Percentiles rank a stretch among this genome's conserved stretches.
These are phyloP conservation scores for Aspergillus quadricinctus DNA, from an alignment of 2,329 filamentous ascomycete genomes.

Conservation along the genomic window DNA sequence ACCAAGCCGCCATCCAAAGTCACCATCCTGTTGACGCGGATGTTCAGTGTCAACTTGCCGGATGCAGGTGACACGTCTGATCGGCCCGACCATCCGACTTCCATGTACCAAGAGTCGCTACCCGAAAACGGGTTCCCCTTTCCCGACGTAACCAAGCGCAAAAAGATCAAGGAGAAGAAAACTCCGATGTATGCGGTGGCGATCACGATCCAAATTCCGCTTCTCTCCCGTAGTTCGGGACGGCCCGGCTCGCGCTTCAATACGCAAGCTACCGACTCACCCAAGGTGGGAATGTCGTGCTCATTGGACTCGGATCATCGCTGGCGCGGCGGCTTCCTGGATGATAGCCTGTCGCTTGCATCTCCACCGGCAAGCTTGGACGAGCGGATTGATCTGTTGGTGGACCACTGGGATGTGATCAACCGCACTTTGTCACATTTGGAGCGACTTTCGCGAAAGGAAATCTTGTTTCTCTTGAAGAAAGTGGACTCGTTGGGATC, in stretches of 20 bases:
- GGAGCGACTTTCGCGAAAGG: constrained; percentile 49
- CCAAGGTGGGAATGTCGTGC: constrained; percentile 32
- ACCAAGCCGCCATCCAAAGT: constrained; percentile 43
- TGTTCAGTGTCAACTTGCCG: constrained; percentile 55
- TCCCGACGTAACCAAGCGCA: constrained; percentile 37
- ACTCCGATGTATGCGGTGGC: constrained; percentile 58
- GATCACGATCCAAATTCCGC: constrained; percentile 52
- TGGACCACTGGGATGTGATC: constrained; percentile 58
- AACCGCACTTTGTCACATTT: constrained; percentile 52
- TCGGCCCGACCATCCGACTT: constrained; percentile 26
- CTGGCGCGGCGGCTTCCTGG: constrained; percentile 33
- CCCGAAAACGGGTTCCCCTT: constrained; percentile 36
- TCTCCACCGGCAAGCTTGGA: constrained; percentile 47
- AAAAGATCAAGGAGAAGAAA: constrained; percentile 49
- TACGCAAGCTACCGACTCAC: constrained; percentile 29
- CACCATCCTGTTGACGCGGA: constrained; percentile 54
- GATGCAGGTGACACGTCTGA: constrained; percentile 41
- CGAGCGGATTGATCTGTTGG: constrained; percentile 52
- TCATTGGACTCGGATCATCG: constrained; percentile 41
- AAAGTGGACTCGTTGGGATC: constrained; percentile 40
- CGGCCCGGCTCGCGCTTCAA: constrained; percentile 36
- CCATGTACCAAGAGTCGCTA: constrained; percentile 30
- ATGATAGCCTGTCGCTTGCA: constrained; percentile 41
- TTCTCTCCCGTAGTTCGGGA: constrained; percentile 29
- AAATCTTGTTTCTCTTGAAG: constrained; percentile 49